These are phyloP conservation scores for Pistacia integerrima DNA, from an alignment of 345 rosid species.

Conservation along the genomic window DNA sequence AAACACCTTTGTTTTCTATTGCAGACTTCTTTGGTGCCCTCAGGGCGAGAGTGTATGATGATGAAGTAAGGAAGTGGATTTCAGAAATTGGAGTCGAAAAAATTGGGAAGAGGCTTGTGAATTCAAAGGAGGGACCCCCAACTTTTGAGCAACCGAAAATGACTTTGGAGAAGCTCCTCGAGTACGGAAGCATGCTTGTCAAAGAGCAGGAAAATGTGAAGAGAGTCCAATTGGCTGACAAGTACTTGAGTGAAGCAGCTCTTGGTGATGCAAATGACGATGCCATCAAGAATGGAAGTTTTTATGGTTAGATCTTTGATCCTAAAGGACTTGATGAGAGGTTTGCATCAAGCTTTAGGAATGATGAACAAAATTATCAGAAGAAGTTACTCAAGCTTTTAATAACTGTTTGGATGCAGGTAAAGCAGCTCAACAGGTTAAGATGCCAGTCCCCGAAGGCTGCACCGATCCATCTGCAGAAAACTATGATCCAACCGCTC, in stretches of 20 bases:
- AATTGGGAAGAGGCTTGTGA: slow-evolving; percentile 49
- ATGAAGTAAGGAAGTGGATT: slow-evolving; percentile 59
- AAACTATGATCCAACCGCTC: slow-evolving; percentile 51
- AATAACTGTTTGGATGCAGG: slow-evolving; percentile 37
- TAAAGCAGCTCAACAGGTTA: slow-evolving; percentile 50
- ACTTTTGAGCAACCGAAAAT: slow-evolving; percentile 55
- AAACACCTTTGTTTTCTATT: not conserved
- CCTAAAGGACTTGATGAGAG: slow-evolving; percentile 22
- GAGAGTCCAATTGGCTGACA: slow-evolving; percentile 54
- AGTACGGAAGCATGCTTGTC: slow-evolving; percentile 57
- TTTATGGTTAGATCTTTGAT: slow-evolving; percentile 38
- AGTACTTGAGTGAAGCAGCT: slow-evolving; percentile 55
- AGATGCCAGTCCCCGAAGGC: slow-evolving; percentile 45
- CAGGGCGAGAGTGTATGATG: slow-evolving; percentile 61
- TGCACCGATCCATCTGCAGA: slow-evolving; percentile 44
- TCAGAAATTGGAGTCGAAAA: slow-evolving; percentile 41
- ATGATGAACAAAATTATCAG: not conserved
- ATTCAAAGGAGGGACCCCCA: slow-evolving; percentile 56
- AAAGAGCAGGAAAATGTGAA: slow-evolving; percentile 61
- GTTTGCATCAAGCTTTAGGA: slow-evolving; percentile 18
- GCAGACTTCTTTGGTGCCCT: slow-evolving; percentile 59
- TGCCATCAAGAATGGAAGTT: slow-evolving; percentile 32
- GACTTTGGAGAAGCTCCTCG: slow-evolving; percentile 41
- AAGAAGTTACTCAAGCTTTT: not conserved
- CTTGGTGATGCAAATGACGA: slow-evolving; percentile 61